Percentiles rank a stretch among this genome's conserved stretches.
These are phyloP conservation scores for Perilla frutescens DNA, from an alignment of 257 asterid species.

Conservation along the genomic window DNA sequence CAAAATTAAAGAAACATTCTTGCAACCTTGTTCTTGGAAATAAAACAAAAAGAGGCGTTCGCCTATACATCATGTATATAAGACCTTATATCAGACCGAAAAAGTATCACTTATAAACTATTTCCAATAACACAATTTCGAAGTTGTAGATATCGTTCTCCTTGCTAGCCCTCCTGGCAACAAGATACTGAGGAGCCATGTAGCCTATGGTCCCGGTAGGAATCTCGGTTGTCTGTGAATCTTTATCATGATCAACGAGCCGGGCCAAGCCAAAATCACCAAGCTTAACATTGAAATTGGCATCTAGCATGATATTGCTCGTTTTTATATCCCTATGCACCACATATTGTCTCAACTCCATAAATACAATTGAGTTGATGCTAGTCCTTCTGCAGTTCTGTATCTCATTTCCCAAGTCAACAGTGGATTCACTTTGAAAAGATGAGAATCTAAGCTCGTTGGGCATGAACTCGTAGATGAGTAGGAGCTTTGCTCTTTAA, in stretches of 20 bases:
- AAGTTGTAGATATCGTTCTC: background rate
- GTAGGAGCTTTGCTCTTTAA: background rate
- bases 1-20: too few relatives aligned
- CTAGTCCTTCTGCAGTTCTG: conserved; percentile 4
- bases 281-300: conserved; percentile 9
- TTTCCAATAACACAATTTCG: background rate
- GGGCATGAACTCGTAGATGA: background rate
- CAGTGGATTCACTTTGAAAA: background rate
- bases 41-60: too few relatives aligned
- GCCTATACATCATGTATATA: too few relatives aligned
- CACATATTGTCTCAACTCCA: background rate
- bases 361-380: background rate
- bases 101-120: too few relatives aligned
- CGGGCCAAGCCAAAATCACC: conserved; percentile 11
- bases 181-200: background rate
- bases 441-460: conserved; percentile 19
- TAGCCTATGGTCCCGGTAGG: background rate
- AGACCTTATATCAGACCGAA: too few relatives aligned
- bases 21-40: too few relatives aligned
- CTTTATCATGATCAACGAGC: conserved; percentile 9
- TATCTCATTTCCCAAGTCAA: background rate
- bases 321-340: conserved; percentile 6
- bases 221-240: background rate
- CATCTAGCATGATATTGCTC: background rate
- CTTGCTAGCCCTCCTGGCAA: background rate